Evolutionary conservation across 164 flowering plant species (phyloP).

Genomic region (Buxus sempervirens): DNA sequence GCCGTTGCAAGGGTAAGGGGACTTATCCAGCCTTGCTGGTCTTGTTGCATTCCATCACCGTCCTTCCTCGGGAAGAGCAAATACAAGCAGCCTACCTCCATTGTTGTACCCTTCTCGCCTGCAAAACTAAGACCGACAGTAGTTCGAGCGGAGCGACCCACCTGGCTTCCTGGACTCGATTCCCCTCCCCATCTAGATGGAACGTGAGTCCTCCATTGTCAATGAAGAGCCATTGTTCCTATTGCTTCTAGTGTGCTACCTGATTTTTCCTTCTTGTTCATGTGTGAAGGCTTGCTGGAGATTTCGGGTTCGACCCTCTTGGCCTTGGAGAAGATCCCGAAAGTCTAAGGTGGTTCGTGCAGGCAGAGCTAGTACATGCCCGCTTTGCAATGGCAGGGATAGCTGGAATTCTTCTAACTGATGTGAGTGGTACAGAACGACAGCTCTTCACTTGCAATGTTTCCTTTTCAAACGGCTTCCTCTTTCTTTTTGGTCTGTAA

Average conservation of each 20-base stretch:
- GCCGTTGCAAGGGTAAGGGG: constrained; percentile 36
- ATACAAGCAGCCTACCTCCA: constrained; percentile 12
- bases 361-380: constrained; percentile 89
- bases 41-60: constrained; percentile 21
- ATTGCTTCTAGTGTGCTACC: neutral
- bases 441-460: too few relatives aligned
- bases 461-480: too few relatives aligned
- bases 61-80: constrained; percentile 14
- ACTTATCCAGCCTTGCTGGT: constrained; percentile 27
- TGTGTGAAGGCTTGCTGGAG: constrained; percentile 63
- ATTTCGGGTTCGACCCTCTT: constrained; percentile 94
- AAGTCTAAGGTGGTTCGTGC: constrained; percentile 87
- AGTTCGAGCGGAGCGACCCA: constrained; percentile 68
- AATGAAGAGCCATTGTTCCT: neutral
- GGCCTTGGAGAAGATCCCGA: constrained; percentile 93
- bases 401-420: constrained; percentile 87
- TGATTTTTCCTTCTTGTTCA: neutral
- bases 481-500: too few relatives aligned
- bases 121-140: constrained; percentile 12
- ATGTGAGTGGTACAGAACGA: constrained; percentile 42
- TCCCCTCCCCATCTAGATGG: constrained; percentile 90
- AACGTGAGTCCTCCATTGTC: constrained; percentile 43
- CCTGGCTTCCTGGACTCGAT: constrained; percentile 96
- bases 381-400: constrained; percentile 98
- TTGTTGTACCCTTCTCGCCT: constrained; percentile 18